Percentiles rank a stretch among this genome's conserved stretches.
Evolutionary conservation across 192 early-diverging fungal species (phyloP).

Genomic region (Endogone sp.): DNA sequence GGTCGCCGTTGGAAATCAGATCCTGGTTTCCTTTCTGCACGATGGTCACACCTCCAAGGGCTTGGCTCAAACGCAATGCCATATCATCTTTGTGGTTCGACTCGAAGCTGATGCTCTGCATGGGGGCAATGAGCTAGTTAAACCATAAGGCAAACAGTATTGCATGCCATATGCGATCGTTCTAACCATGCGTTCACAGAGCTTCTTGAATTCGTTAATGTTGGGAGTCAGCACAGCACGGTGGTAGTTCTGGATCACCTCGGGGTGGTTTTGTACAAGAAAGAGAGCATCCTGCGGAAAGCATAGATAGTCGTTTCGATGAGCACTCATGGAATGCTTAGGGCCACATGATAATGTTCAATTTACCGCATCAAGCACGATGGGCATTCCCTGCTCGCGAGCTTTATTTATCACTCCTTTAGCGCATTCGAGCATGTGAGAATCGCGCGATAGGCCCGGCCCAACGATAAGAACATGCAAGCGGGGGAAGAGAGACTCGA

Average conservation of each 20-base stretch:
- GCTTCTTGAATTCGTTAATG: constrained; percentile 74
- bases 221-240: constrained; percentile 87
- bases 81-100: constrained; percentile 28
- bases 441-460: constrained; percentile 85
- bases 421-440: constrained; percentile 60
- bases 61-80: constrained; percentile 49
- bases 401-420: constrained; percentile 66
- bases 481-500: constrained; percentile 52
- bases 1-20: constrained; percentile 69
- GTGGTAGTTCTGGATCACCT: constrained; percentile 65
- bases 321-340: neutral
- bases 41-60: constrained; percentile 75
- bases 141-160: no score
- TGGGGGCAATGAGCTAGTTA: no score
- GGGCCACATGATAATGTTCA: neutral
- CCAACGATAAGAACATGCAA: constrained; percentile 87
- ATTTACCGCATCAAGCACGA: constrained; percentile 91
- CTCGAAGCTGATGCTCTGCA: constrained; percentile 16
- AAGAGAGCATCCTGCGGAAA: constrained; percentile 73
- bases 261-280: constrained; percentile 67
- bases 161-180: neutral
- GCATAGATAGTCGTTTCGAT: neutral
- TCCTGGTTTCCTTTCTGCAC: constrained; percentile 78
- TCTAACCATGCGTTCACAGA: constrained; percentile 58
- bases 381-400: constrained; percentile 49